Percentiles rank a stretch among this genome's conserved stretches.
Evolutionary conservation across 1,284 basidiomycete species (phyloP).

Genomic region (Cutaneotrichosporon dermatis): DNA sequence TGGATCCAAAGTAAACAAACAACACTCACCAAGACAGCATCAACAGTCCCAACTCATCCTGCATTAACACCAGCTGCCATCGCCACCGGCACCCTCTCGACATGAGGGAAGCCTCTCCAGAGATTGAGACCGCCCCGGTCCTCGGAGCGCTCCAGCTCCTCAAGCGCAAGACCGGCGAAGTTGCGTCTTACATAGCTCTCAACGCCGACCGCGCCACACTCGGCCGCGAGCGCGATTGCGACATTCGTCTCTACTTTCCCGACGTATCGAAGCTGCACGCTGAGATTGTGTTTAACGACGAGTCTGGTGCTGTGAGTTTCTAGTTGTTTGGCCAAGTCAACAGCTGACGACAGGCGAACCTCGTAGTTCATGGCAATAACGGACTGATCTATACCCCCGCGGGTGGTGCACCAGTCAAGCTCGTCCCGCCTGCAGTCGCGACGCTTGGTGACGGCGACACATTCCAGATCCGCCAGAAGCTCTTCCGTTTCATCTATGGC

Average conservation of each 20-base stretch:
- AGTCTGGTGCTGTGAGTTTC: slow-evolving; percentile 31
- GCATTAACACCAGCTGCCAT: neutral
- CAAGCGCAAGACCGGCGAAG: slow-evolving; percentile 29
- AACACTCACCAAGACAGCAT: neutral
- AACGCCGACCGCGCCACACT: slow-evolving; percentile 38
- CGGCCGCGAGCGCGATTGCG: slow-evolving; percentile 40
- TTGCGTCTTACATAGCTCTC: slow-evolving; percentile 32
- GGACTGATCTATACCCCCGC: slow-evolving; percentile 28
- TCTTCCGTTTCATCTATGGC: slow-evolving; percentile 44
- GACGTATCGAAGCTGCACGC: slow-evolving; percentile 47
- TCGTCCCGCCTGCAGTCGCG: slow-evolving; percentile 26
- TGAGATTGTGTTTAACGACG: slow-evolving; percentile 42
- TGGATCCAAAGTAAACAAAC: neutral
- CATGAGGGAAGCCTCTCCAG: slow-evolving; percentile 9
- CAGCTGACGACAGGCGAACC: slow-evolving; percentile 27
- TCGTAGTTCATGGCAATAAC: slow-evolving; percentile 37
- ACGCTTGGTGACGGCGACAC: slow-evolving; percentile 34
- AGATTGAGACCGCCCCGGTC: slow-evolving; percentile 3
- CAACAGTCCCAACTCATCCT: neutral
- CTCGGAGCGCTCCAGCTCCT: slow-evolving; percentile 35
- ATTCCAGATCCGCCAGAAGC: slow-evolving; percentile 42
- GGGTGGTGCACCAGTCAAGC: slow-evolving; percentile 8
- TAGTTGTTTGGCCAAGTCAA: neutral
- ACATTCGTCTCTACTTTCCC: slow-evolving; percentile 44
- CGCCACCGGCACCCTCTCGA: neutral